Conservation (phyloP, 2,329 filamentous ascomycete species). For the Aspergillus pseudoterreus region DNA sequence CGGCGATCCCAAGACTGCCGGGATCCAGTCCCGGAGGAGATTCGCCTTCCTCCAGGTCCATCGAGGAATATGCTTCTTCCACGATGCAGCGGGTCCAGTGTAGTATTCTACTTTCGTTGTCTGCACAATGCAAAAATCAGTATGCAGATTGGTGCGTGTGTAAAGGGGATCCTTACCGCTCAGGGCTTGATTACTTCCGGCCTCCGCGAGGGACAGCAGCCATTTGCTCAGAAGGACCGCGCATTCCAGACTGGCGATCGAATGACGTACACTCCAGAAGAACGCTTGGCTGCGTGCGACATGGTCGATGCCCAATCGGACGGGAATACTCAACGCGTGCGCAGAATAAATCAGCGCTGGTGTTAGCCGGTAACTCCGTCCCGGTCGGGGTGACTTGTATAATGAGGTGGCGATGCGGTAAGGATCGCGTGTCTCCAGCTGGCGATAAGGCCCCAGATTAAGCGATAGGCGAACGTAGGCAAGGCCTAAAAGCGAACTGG, state of each 20-base stretch:
- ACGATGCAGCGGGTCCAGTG: conserved; percentile 31
- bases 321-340: conserved; percentile 61
- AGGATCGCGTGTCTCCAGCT: conserved; percentile 63
- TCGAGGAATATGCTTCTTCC: conserved; percentile 30
- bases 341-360: conserved; percentile 65
- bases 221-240: conserved; percentile 44
- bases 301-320: conserved; percentile 34
- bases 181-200: conserved; percentile 22
- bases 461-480: conserved; percentile 32
- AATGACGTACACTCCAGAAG: conserved; percentile 37
- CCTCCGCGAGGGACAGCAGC: conserved; percentile 35
- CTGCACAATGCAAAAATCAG: conserved; percentile 10
- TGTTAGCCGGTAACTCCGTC: conserved; percentile 58
- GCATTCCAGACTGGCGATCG: conserved; percentile 34
- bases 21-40: conserved; percentile 21
- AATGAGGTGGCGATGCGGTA: conserved; percentile 59
- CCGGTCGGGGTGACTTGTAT: conserved; percentile 55
- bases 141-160: background rate
- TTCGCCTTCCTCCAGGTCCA: conserved; percentile 26
- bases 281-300: conserved; percentile 35
- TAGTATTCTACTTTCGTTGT: conserved; percentile 30
- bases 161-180: conserved; percentile 19
- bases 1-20: conserved; percentile 23
- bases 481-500: conserved; percentile 28
- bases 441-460: conserved; percentile 58